phyloP scores from a whole-genome alignment of 768 basidiomycete species.

The Lyophyllum shimeji region DNA sequence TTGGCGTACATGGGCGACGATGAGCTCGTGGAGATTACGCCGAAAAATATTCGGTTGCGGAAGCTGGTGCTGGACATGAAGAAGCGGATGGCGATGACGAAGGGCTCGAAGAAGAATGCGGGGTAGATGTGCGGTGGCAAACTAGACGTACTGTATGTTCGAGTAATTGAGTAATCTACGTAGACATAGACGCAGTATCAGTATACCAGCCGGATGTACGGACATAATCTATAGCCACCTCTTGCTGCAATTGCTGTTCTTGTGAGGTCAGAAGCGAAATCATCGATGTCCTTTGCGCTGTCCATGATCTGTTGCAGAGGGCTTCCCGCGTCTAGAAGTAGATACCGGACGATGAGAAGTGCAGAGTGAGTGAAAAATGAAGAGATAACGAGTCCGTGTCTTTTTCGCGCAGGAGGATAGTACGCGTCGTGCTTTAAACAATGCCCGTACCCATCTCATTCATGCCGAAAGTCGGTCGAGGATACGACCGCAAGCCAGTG shows the following conservation, averaged over 20 bases:
- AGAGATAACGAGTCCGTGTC: too few relatives aligned
- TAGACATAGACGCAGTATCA: background rate
- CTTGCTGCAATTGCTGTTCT: background rate
- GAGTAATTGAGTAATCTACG: background rate
- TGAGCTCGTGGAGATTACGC: slow-evolving; percentile 49
- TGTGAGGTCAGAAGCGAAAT: too few relatives aligned
- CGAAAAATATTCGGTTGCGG: slow-evolving; percentile 38
- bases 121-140: background rate
- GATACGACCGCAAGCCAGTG: too few relatives aligned
- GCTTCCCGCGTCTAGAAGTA: too few relatives aligned
- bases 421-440: too few relatives aligned
- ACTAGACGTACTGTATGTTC: background rate
- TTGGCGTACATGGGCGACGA: slow-evolving; percentile 51
- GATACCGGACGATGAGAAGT: too few relatives aligned
- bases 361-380: too few relatives aligned
- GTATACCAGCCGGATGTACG: background rate
- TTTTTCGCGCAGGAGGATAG: too few relatives aligned
- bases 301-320: too few relatives aligned
- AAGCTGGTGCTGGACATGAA: slow-evolving; percentile 39
- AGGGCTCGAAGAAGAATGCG: background rate
- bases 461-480: too few relatives aligned
- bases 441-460: too few relatives aligned
- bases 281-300: too few relatives aligned
- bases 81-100: slow-evolving; percentile 27
- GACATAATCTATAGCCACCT: background rate